Percentiles rank a stretch among this genome's conserved stretches.
Evolutionary conservation across 805 yeast species (phyloP).

Genomic region (Saccharomycopsis olivae): DNA sequence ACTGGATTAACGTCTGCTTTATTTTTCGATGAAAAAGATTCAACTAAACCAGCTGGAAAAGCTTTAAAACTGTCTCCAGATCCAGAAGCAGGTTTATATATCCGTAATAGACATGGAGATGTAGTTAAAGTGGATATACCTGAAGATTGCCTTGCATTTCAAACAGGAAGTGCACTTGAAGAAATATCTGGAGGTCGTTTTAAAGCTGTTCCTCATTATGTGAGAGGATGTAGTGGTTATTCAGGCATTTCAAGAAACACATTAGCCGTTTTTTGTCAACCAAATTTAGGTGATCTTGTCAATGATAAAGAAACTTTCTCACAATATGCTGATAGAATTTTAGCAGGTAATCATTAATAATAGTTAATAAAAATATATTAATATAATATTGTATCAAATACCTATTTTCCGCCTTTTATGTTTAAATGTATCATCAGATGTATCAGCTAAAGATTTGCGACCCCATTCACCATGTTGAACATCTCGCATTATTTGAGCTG

Average conservation of each 20-base stretch:
- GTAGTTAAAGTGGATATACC: constrained; percentile 45
- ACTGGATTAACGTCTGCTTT: constrained; percentile 50
- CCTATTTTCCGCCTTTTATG: constrained; percentile 14
- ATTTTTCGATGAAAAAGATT: constrained; percentile 30
- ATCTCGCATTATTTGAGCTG: constrained; percentile 7
- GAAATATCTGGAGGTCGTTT: constrained; percentile 38
- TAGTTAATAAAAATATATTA: not conserved
- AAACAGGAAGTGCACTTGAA: constrained; percentile 48
- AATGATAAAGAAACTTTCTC: constrained; percentile 39
- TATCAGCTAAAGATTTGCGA: not conserved
- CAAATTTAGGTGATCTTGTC: constrained; percentile 39
- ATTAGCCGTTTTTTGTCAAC: constrained; percentile 54
- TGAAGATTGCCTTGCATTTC: constrained; percentile 45
- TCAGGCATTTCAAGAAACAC: constrained; percentile 39
- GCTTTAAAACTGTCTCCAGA: constrained; percentile 31
- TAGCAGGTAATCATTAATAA: constrained; percentile 31
- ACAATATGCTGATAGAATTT: constrained; percentile 33
- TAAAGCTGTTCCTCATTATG: constrained; percentile 51
- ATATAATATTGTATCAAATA: not conserved
- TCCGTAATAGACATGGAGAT: constrained; percentile 34
- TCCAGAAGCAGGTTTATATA: constrained; percentile 39
- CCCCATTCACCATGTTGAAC: constrained; percentile 14
- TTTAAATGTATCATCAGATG: constrained; percentile 14
- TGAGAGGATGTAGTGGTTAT: constrained; percentile 32
- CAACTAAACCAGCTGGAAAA: constrained; percentile 16